Conservation (phyloP, 2,329 filamentous ascomycete species). For the Cladophialophora exuberans region DNA sequence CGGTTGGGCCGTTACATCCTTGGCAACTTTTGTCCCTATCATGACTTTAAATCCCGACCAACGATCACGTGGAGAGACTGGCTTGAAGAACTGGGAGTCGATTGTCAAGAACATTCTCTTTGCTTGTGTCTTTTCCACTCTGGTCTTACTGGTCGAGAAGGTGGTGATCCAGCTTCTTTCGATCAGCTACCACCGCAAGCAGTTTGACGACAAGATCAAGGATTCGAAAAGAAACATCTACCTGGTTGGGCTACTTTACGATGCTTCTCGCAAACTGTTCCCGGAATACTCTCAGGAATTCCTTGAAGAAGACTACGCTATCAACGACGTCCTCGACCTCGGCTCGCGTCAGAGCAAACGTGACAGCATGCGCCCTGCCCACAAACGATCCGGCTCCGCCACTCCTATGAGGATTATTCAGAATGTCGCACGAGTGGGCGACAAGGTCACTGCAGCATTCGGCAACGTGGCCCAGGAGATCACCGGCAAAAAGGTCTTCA, state of each 20-base stretch:
- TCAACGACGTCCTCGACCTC: conserved; percentile 80
- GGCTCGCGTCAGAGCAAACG: conserved; percentile 61
- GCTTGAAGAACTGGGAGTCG: conserved; percentile 53
- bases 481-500: conserved; percentile 93
- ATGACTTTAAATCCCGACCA: conserved; percentile 50
- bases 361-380: conserved; percentile 42
- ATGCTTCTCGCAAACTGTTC: conserved; percentile 85
- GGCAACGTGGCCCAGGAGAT: conserved; percentile 94
- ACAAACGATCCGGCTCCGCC: conserved; percentile 62
- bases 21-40: conserved; percentile 61
- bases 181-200: conserved; percentile 70
- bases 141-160: conserved; percentile 63
- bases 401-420: conserved; percentile 79
- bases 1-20: conserved; percentile 61
- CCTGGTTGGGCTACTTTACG: conserved; percentile 82
- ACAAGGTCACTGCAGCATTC: conserved; percentile 91
- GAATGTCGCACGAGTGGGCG: conserved; percentile 78
- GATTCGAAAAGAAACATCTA: conserved; percentile 85
- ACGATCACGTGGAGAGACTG: conserved; percentile 37
- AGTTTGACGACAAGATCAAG: conserved; percentile 73
- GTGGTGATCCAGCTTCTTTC: conserved; percentile 66
- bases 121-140: conserved; percentile 58
- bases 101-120: conserved; percentile 63
- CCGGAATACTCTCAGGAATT: conserved; percentile 93
- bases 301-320: conserved; percentile 85